Evolutionary conservation across 1,284 basidiomycete species (phyloP), one percentile per base, ranked within the genome.

Genomic region (Trametes pubescens): DNA sequence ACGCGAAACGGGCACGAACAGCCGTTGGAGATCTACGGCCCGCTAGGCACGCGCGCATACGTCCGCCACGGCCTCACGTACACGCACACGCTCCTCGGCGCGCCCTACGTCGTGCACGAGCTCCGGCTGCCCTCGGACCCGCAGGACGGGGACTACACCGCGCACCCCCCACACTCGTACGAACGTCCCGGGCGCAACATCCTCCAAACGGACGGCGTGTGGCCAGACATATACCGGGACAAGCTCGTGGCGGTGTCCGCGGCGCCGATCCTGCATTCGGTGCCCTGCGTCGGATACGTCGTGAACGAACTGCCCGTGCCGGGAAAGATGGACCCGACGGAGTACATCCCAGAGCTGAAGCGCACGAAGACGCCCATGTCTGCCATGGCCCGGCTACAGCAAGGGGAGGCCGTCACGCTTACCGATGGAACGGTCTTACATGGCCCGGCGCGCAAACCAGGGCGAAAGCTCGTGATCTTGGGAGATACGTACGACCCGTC

Each of bases 41-140:
- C 95, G 4, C 78, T 88, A 1, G 95, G 96, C 2, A 90, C 95
- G 3, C 89, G 96, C 34, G 86, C 90, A 54, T 93, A 96, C 72
- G 79, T 98, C 61, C 89, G 96, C 46, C 86, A 81, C 48, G 88
- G 86, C 18, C 82, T 98, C 37, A 77, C 79, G 18, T 86, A 91
- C 69, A 94, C 95, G 0, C 81, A 92, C 69, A 90, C 91, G 8
- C 81, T 86, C 44, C 82, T 97, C 18, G 84, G 85, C 8, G 81
- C 83, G 0, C 87, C 89, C 3, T 97, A 93, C 73, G 88, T 94
- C 49, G 93, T 97, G n/a, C 95, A 98, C 77, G 96, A 98, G 76
- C 81, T 98, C 9, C 85, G 94, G 13, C 83, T 86, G 52, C 80
- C 83, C 58, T 71, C 82, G 22, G 88, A 92, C 70, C 83, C 87